phyloP scores from a whole-genome alignment of 2,329 filamentous ascomycete species.

The Ophiostoma perfectum region DNA sequence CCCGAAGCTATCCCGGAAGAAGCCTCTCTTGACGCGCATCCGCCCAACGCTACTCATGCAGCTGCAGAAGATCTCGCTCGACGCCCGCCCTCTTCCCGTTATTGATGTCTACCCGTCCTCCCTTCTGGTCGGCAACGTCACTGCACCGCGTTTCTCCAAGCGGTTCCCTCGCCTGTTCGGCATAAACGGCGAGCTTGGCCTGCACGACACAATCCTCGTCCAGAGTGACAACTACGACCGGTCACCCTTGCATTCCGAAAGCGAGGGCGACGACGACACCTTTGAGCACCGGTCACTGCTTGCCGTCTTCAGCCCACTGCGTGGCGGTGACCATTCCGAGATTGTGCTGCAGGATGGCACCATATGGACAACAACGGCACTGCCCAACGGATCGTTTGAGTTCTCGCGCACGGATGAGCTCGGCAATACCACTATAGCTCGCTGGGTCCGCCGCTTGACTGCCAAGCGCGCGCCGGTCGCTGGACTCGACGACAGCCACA shows the following conservation, averaged over 20 bases:
- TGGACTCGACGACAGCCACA: conserved; percentile 21
- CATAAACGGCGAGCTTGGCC: conserved; percentile 56
- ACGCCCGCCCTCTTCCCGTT: conserved; percentile 58
- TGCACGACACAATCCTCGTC: conserved; percentile 65
- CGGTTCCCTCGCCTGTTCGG: conserved; percentile 60
- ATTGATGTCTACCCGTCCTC: conserved; percentile 69
- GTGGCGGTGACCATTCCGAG: conserved; percentile 53
- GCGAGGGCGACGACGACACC: conserved; percentile 43
- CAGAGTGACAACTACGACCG: conserved; percentile 61
- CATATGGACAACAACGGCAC: conserved; percentile 51
- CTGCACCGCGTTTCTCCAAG: conserved; percentile 54
- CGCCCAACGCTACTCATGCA: conserved; percentile 66
- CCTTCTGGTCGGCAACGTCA: conserved; percentile 50
- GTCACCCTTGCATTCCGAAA: conserved; percentile 32
- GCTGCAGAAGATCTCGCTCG: conserved; percentile 59
- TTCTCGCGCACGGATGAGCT: conserved; percentile 56
- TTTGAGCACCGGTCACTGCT: conserved; percentile 48
- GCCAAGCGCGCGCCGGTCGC: conserved; percentile 27
- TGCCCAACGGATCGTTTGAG: conserved; percentile 57
- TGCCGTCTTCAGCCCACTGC: conserved; percentile 61
- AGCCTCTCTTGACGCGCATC: conserved; percentile 60
- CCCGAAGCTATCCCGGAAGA: conserved; percentile 53
- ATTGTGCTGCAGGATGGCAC: conserved; percentile 61
- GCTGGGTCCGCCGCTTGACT: conserved; percentile 58
- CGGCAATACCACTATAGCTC: conserved; percentile 55